phyloP scores from a whole-genome alignment of 2,329 filamentous ascomycete species.

The Ophiosphaerella korrae region DNA sequence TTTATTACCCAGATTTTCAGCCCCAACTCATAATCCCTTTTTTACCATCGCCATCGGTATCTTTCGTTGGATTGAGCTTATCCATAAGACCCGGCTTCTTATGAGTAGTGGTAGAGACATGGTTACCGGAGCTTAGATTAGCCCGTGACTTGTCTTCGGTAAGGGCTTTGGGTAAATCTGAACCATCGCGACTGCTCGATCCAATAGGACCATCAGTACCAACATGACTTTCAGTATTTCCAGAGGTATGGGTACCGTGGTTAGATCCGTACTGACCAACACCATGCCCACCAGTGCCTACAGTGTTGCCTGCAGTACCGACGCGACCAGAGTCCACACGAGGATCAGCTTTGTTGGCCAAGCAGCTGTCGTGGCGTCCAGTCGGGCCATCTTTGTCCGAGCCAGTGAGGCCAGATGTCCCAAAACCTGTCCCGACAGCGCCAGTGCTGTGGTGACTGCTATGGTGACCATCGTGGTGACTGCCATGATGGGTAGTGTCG shows the following conservation, averaged over 20 bases:
- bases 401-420: conserved; percentile 9
- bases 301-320: not conserved
- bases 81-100: conserved; percentile 58
- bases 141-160: conserved; percentile 15
- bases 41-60: conserved; percentile 61
- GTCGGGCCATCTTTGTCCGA: conserved; percentile 2
- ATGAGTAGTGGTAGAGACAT: conserved; percentile 15
- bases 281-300: conserved; percentile 1
- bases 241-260: not conserved
- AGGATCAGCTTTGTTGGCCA: too few species aligned
- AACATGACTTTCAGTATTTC: not conserved
- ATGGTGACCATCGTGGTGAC: conserved; percentile 26
- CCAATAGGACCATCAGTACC: conserved; percentile 5
- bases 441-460: conserved; percentile 10
- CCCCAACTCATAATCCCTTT: conserved; percentile 56
- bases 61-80: conserved; percentile 60
- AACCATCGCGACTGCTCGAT: conserved; percentile 4
- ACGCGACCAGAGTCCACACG: not conserved
- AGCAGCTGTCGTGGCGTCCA: not conserved
- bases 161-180: conserved; percentile 9
- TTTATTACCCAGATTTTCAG: too few species aligned
- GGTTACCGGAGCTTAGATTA: conserved; percentile 20
- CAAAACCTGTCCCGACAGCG: conserved; percentile 1
- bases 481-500: conserved; percentile 22
- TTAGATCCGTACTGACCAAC: conserved; percentile 7